Evolutionary conservation across 192 early-diverging fungal genomes (phyloP).

Genomic region (Gigaspora rosea): DNA sequence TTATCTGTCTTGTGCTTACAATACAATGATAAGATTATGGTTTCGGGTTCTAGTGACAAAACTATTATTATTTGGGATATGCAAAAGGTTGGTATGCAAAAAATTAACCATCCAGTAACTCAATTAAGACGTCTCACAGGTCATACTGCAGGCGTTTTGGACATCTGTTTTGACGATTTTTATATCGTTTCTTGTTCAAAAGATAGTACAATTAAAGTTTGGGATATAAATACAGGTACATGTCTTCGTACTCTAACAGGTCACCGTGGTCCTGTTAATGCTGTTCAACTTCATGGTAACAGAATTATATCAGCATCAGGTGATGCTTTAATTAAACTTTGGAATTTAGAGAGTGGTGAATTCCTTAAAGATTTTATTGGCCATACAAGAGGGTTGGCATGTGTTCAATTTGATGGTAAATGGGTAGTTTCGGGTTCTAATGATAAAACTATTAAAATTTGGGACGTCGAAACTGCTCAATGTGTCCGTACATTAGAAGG

Average conservation of each 20-base stretch:
- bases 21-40: slow-evolving; percentile 69
- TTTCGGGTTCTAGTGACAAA: slow-evolving; percentile 86
- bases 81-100: slow-evolving; percentile 13
- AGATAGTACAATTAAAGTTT: slow-evolving; percentile 89
- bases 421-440: slow-evolving; percentile 79
- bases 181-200: slow-evolving; percentile 87
- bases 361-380: slow-evolving; percentile 77
- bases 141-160: slow-evolving; percentile 82
- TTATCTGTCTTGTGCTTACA: slow-evolving; percentile 80
- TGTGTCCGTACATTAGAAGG: slow-evolving; percentile 65
- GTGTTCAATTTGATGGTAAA: slow-evolving; percentile 82
- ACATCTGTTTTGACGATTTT: slow-evolving; percentile 78
- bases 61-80: slow-evolving; percentile 88
- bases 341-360: slow-evolving; percentile 71
- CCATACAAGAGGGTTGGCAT: slow-evolving; percentile 78
- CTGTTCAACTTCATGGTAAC: slow-evolving; percentile 72
- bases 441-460: slow-evolving; percentile 82
- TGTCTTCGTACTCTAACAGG: slow-evolving; percentile 69
- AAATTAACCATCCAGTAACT: slow-evolving; percentile 32
- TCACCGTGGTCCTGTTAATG: slow-evolving; percentile 94
- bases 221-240: slow-evolving; percentile 67
- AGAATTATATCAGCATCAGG: slow-evolving; percentile 84
- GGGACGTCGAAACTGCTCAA: slow-evolving; percentile 68
- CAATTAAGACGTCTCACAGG: slow-evolving; percentile 59
- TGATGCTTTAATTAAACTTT: slow-evolving; percentile 78